phyloP scores from a whole-genome alignment of 352 stramenopile species.

The Hyaloperonospora arabidopsidis region DNA sequence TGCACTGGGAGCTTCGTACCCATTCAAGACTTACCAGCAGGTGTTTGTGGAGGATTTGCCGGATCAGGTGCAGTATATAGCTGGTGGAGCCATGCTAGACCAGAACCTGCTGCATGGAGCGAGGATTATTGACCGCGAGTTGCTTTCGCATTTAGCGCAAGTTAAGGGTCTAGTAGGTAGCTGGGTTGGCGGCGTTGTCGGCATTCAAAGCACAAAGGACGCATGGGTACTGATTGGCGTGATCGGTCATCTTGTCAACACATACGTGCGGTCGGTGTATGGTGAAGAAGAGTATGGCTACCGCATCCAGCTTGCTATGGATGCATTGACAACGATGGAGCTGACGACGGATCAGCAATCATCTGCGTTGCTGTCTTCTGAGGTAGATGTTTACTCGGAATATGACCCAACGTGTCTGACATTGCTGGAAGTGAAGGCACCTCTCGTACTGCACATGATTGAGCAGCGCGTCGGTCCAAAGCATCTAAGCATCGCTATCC shows the following conservation, averaged over 20 bases:
- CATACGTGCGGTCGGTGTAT: conserved; percentile 71
- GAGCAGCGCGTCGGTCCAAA: conserved; percentile 72
- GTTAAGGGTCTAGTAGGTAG: conserved; percentile 71
- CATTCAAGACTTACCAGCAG: conserved; percentile 83
- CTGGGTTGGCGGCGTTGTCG: conserved; percentile 71
- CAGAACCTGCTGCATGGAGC: conserved; percentile 72
- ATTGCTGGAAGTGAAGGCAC: conserved; percentile 75
- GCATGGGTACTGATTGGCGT: conserved; percentile 79
- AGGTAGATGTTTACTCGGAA: conserved; percentile 80
- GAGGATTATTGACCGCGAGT: conserved; percentile 71
- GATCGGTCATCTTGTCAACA: conserved; percentile 75
- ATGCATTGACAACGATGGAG: conserved; percentile 81
- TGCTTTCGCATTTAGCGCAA: conserved; percentile 75
- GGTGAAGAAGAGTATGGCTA: conserved; percentile 83
- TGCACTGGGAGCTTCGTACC: conserved; percentile 58
- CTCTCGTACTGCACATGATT: conserved; percentile 83
- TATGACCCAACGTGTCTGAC: conserved; percentile 66
- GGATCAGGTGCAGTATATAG: conserved; percentile 63
- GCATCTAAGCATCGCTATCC: conserved; percentile 65
- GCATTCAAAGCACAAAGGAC: conserved; percentile 80
- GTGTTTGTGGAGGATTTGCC: conserved; percentile 81
- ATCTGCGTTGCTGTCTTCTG: conserved; percentile 52
- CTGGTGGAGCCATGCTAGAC: conserved; percentile 60
- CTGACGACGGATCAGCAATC: conserved; percentile 58
- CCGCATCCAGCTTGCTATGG: conserved; percentile 78